phyloP scores from a whole-genome alignment of 2,329 filamentous ascomycete genomes.

The Aspergillus tanneri region DNA sequence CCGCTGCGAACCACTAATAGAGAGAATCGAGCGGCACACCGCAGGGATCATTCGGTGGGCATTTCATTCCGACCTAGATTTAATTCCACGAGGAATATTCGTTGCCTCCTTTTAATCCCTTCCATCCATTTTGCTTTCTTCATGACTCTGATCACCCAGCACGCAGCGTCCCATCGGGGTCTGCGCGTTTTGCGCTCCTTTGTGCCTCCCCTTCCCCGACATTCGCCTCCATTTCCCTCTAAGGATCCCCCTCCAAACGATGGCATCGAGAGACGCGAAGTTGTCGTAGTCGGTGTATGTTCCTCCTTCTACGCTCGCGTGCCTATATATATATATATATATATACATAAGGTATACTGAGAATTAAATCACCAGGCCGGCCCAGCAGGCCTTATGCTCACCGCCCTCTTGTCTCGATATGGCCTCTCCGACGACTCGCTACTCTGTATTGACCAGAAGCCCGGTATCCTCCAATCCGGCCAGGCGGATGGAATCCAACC shows the following conservation, averaged over 20 bases:
- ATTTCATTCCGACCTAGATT: too few species aligned
- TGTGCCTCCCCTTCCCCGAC: conserved; percentile 39
- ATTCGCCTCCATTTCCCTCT: conserved; percentile 24
- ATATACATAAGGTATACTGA: background rate
- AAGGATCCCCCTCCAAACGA: too few species aligned
- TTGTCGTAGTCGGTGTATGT: conserved; percentile 42
- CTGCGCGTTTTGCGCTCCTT: conserved; percentile 39
- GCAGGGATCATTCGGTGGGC: too few species aligned
- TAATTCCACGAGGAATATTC: too few species aligned
- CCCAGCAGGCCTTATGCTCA: conserved; percentile 43
- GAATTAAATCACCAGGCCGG: conserved; percentile 29
- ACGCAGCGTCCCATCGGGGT: too few species aligned
- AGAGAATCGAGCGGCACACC: too few species aligned
- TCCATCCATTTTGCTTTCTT: too few species aligned
- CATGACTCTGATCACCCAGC: too few species aligned
- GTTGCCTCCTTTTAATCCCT: too few species aligned
- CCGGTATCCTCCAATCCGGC: conserved; percentile 37
- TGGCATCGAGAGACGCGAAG: conserved; percentile 38
- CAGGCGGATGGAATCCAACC: conserved; percentile 45
- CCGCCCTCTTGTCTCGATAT: conserved; percentile 42
- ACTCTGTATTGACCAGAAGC: conserved; percentile 43
- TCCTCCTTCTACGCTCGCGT: too few species aligned
- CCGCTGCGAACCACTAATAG: too few species aligned
- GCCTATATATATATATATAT: background rate
- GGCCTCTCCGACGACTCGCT: conserved; percentile 41